Evolutionary conservation across 306 rosid species (phyloP).

Genomic region (Citrullus amarus): DNA sequence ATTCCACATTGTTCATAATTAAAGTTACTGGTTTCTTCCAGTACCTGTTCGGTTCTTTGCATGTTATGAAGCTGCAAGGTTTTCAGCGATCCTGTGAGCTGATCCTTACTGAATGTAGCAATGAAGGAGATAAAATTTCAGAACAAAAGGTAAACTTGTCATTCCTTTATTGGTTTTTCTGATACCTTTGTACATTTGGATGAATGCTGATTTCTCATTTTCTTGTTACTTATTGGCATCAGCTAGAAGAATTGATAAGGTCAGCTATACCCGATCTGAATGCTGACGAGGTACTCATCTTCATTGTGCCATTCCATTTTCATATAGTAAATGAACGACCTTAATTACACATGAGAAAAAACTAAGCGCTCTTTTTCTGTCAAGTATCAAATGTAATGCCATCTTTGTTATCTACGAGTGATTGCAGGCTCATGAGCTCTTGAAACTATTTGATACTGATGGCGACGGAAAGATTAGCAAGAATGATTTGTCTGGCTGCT

Average conservation of each 20-base stretch:
- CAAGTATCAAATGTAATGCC: background rate
- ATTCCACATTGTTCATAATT: background rate
- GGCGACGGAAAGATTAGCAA: slow-evolving; percentile 50
- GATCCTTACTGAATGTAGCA: slow-evolving; percentile 44
- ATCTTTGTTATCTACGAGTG: background rate
- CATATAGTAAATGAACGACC: background rate
- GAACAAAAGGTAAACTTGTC: slow-evolving; percentile 37
- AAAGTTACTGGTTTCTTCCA: slow-evolving; percentile 20
- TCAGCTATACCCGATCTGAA: slow-evolving; percentile 38
- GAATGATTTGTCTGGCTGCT: slow-evolving; percentile 46
- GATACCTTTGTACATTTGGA: slow-evolving; percentile 2
- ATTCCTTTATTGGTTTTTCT: slow-evolving; percentile 8
- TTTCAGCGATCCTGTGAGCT: slow-evolving; percentile 64
- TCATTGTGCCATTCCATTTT: background rate
- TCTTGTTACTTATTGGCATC: slow-evolving; percentile 15
- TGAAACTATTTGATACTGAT: slow-evolving; percentile 41
- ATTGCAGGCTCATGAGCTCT: slow-evolving; percentile 55
- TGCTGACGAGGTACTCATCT: slow-evolving; percentile 41
- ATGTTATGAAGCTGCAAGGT: slow-evolving; percentile 47
- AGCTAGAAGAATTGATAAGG: slow-evolving; percentile 49
- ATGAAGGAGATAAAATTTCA: slow-evolving; percentile 29
- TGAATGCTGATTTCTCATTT: slow-evolving; percentile 16
- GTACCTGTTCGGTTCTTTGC: slow-evolving; percentile 66
- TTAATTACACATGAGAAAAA: background rate
- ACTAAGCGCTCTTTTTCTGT: background rate